Base-by-base conservation (phyloP, 2,329 filamentous ascomycete species). In the Exophiala sideris region DNA sequence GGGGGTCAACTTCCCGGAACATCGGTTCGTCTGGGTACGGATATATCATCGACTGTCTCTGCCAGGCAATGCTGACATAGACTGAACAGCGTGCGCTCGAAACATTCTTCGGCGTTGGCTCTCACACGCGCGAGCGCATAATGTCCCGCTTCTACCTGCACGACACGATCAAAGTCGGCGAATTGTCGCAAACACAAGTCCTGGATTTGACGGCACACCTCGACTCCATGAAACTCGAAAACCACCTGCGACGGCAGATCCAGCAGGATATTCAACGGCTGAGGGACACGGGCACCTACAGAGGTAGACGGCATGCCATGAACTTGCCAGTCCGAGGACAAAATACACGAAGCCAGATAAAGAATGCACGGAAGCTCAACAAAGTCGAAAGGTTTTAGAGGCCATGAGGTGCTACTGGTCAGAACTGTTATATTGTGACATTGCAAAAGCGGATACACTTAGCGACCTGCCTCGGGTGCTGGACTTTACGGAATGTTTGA, bases 171-270 rank as follows among this genome's bases (percentile, higher is more conserved):
- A 88, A 85, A 67, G 79, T 97, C 63, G 88, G 88, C 69, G 79
- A 83, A 6, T 75, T 99, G 16, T 79, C 83, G 41, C 83, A 86
- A 56, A 85, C 87, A 69, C 91, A 90, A 57, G 76, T 96, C 63
- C 86, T 89, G 48, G 86, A 88, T 49, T 78, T 99, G 57, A 94
- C 88, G 18, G 87, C 87, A 47, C 89, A 95, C 67, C 78, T 99
- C 38, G 89, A 90, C 12, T 86, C 85, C 50, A 91, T 99, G 89
- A 95, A 88, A 56, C 89, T 97, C 65, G 94, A 96, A 72, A 95
- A 88, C 71, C 91, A 97, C 66, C 79, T 95, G 60, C 79, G 84
- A 66, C 82, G 87, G 68, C 76, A 89, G 55, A 74, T 96, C 35
- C 80, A 86, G 65, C 89, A 96, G 46, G 94, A 97, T 67, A 95